Conservation (phyloP, 148 eudicot genomes). For the Vaccinium macrocarpon region DNA sequence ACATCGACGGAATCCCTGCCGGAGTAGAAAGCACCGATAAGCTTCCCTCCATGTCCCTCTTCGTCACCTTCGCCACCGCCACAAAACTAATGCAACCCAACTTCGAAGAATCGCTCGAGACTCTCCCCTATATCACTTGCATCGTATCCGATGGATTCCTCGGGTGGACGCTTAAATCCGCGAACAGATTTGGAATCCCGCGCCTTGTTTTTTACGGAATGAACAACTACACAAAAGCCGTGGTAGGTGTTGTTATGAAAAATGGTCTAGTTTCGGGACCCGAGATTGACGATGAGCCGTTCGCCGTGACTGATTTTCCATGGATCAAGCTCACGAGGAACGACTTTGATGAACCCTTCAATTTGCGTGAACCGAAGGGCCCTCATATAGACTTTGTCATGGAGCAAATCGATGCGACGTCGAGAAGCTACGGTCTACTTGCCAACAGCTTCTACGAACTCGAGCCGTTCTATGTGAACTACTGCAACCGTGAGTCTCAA, state of each 20-base stretch:
- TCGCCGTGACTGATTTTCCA: constrained; percentile 40
- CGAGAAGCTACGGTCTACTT: constrained; percentile 42
- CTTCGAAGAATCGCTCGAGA: constrained; percentile 42
- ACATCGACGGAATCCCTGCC: constrained; percentile 23
- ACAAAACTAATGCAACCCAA: constrained; percentile 40
- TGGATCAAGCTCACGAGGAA: constrained; percentile 21
- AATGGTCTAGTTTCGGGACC: constrained; percentile 17
- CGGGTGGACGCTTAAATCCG: constrained; percentile 52
- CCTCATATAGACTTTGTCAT: constrained; percentile 31
- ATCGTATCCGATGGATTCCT: constrained; percentile 61
- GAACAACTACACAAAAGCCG: constrained; percentile 27
- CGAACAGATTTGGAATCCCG: constrained; percentile 41
- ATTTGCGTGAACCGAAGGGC: constrained; percentile 31
- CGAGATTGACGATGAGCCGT: constrained; percentile 34
- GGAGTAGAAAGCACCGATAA: constrained; percentile 68
- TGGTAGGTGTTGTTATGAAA: not conserved
- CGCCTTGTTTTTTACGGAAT: constrained; percentile 44
- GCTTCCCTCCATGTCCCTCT: constrained; percentile 58
- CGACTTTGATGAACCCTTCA: constrained; percentile 35
- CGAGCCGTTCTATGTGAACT: constrained; percentile 42
- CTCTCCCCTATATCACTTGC: constrained; percentile 26
- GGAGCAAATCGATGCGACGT: constrained; percentile 18
- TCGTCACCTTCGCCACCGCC: constrained; percentile 38
- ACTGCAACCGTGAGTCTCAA: constrained; percentile 16
- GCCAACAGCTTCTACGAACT: constrained; percentile 57